Evolutionary conservation across 768 basidiomycete genomes (phyloP), one percentile per base, ranked within the genome.

Genomic region (Pleurotus pulmonarius): DNA sequence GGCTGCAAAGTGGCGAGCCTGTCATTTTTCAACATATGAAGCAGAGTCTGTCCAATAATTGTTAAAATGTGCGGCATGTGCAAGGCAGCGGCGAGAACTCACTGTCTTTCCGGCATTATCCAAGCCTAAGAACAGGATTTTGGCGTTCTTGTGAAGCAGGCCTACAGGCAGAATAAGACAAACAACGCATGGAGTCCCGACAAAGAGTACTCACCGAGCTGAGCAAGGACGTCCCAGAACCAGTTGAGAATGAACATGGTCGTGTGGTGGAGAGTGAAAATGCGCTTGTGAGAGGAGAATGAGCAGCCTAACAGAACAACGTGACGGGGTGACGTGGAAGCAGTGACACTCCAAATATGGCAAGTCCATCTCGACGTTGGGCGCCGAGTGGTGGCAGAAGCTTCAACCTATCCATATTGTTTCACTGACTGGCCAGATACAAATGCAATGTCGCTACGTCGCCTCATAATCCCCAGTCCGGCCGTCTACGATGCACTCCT

Each of bases 1-100:
- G 97, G 97, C 76, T 98, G 97, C 61, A 99, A 79, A 16, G 94
- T 97, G 25, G 97, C 97, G 59, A 98, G 81, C 65, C 97, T 83
- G 78, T 98, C 97, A 65, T 98, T 99, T 83, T 99, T 99, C 65
- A 99, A 81, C 96, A 98, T 98, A 76, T 99, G 97, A 66, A 98
- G 74, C 43, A 98, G 80, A 25, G 96, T 98, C 94, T 98, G 56
- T 25, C 46, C 46, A 44, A 44, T 57, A 16, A 60, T 51, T 56
- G 26, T 53, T 49, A 39, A 18, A 25, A 15, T 26, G 22, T 22
- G 20, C 20, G 43, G 13, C 12, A 16, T 22, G n/a, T 20, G 43
- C 15, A 43, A 48, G 9, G 29, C 29, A 34, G 29, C 29, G 29
- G 29, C 29, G 9, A 1, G 3, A 38, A 57, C 88, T 58, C 60